phyloP scores from a whole-genome alignment of 228 moss, liverwort and hornwort species.

The Sphagnum fallax region DNA sequence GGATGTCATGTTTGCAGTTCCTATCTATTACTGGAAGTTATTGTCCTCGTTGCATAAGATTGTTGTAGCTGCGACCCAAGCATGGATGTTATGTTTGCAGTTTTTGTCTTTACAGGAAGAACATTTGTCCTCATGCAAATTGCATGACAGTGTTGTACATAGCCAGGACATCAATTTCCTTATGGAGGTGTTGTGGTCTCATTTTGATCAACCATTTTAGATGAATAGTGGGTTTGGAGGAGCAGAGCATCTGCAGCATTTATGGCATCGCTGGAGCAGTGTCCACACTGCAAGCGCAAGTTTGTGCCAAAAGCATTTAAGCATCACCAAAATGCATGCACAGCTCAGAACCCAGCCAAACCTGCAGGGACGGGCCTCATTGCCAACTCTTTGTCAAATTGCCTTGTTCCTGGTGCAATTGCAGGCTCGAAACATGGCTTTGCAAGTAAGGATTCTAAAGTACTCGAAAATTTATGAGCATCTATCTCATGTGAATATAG shows the following conservation, averaged over 20 bases:
- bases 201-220: neutral
- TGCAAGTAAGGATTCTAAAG: constrained; percentile 19
- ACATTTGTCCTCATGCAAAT: no score
- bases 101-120: neutral
- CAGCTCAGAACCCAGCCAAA: constrained; percentile 44
- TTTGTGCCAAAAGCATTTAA: constrained; percentile 42
- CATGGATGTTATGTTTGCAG: neutral
- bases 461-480: neutral
- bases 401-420: constrained; percentile 46
- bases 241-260: constrained; percentile 61
- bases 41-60: neutral
- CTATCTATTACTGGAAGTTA: neutral
- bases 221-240: neutral
- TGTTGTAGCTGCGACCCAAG: neutral
- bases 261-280: constrained; percentile 50
- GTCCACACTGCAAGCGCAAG: constrained; percentile 45
- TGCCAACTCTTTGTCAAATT: constrained; percentile 41
- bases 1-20: neutral
- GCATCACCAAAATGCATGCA: constrained; percentile 55
- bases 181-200: neutral
- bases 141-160: neutral
- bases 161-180: neutral
- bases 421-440: constrained; percentile 38
- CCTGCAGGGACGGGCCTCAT: constrained; percentile 62
- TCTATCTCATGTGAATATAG: neutral